These are phyloP conservation scores for Auricularia auricula-judae DNA, from an alignment of 768 basidiomycete genomes.

Conservation along the genomic window DNA sequence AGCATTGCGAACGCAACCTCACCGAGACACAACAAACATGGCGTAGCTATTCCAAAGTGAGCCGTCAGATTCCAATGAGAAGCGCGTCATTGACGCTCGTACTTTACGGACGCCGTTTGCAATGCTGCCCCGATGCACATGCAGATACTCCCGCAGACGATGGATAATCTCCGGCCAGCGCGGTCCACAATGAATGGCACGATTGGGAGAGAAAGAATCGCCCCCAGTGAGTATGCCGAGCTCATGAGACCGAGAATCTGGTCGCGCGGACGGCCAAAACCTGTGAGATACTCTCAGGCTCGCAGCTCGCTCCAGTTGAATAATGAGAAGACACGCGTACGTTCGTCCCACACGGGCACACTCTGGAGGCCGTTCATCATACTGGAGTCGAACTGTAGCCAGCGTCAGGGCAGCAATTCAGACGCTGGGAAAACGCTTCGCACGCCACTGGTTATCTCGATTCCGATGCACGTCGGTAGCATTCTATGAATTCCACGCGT, in stretches of 20 bases:
- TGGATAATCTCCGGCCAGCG: slow-evolving; percentile 32
- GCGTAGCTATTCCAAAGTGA: too few relatives aligned
- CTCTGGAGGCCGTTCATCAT: slow-evolving; percentile 57
- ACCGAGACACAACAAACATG: too few relatives aligned
- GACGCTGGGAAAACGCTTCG: slow-evolving; percentile 16
- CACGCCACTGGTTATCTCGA: slow-evolving; percentile 49
- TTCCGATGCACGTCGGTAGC: slow-evolving; percentile 49
- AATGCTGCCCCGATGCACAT: slow-evolving; percentile 37
- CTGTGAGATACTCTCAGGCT: slow-evolving; percentile 18
- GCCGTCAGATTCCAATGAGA: too few relatives aligned
- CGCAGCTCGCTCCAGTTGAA: too few relatives aligned
- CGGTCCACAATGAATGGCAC: slow-evolving; percentile 40
- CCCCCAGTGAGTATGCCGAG: slow-evolving; percentile 51
- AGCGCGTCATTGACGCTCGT: neutral
- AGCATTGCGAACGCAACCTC: too few relatives aligned
- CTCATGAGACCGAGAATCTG: slow-evolving; percentile 45
- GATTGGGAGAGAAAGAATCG: slow-evolving; percentile 40
- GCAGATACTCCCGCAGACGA: slow-evolving; percentile 13
- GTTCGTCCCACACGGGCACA: slow-evolving; percentile 43
- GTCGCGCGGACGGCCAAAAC: slow-evolving; percentile 44
- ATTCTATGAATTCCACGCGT: slow-evolving; percentile 11
- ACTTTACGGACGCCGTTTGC: slow-evolving; percentile 7
- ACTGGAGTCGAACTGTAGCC: slow-evolving; percentile 37
- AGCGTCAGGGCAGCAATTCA: too few relatives aligned
- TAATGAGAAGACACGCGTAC: slow-evolving; percentile 20